Base-by-base conservation (phyloP, 140 eudicot species). In the Cichorium intybus region DNA sequence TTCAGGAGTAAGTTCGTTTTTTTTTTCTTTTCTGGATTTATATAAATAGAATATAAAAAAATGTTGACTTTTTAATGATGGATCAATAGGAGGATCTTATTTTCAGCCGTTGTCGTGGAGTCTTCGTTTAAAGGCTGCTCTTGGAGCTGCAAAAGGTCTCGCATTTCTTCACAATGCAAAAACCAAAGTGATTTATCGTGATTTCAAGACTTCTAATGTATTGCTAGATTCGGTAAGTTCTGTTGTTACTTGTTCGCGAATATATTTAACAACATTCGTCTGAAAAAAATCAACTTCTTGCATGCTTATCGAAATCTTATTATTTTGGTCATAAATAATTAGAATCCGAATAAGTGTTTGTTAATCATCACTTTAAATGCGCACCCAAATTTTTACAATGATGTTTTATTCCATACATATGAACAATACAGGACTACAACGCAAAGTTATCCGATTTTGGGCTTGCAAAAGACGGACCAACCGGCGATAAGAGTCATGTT, bases 371-470 rank as follows among this genome's bases (percentile, higher is more conserved):
- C 3, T 35, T 35, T 10, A 4, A 10, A 35, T 35, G 43, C 14
- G 2, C 43, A 2, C 10, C 43, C 14, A 35, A 35, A 35, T 1
- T 58, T 34, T 56, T 58, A 23, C 37, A 10, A 23, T 65, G 10
- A 67, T 24, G 28, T 51, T 60, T 56, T 70, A 64, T 31, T 73
- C 28, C 10, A 20, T 35, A 37, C 58, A 24, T 51, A 54, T 68
- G 72, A 63, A 15, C 16, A 29, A 43, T 75, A 22, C 34, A 91
- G 97, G 73, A 71, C 64, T 91, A 84, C 75, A 82, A 78, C 56
- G 97, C 97, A 24, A 91, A 91, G 68, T 85, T 91, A 34, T 91
- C 96, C 2, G 97, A 91, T 70, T 91, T 87, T 66, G 97, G 97
- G 70, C 76, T 90, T 67, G 97, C 97, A 60, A 90, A 87, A 75